Evolutionary conservation across 192 early-diverging fungal genomes (phyloP).

Genomic region (Physocladia obscura): DNA sequence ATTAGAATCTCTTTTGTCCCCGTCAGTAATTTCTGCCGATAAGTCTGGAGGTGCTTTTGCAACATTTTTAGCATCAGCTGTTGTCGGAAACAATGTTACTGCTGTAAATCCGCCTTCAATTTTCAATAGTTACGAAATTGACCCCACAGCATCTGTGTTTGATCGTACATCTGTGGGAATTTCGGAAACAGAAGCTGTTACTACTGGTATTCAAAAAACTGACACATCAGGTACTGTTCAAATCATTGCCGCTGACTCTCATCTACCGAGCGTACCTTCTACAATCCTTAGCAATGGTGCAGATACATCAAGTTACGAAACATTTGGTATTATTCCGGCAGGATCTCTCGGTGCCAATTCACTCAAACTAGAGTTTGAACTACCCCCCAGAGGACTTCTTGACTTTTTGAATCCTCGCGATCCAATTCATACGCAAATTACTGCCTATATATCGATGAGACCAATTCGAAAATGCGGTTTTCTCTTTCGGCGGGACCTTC

Average conservation of each 20-base stretch:
- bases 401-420: constrained; percentile 19
- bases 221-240: neutral
- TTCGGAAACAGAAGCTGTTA: neutral
- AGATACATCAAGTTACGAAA: neutral
- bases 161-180: neutral
- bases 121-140: neutral
- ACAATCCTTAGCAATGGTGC: neutral
- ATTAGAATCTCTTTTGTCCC: constrained; percentile 1
- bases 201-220: neutral
- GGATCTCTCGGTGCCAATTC: constrained; percentile 4
- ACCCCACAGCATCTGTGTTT: neutral
- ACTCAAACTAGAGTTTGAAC: constrained; percentile 25
- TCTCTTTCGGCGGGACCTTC: constrained; percentile 37
- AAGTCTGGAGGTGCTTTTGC: constrained; percentile 6
- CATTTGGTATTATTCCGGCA: constrained; percentile 16
- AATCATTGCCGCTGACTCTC: neutral
- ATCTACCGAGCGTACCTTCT: neutral
- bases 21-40: neutral
- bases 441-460: constrained; percentile 24
- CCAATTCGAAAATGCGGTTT: constrained; percentile 41
- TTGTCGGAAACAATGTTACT: neutral
- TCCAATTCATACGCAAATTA: constrained; percentile 1
- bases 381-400: constrained; percentile 13
- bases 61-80: neutral
- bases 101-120: neutral